Evolutionary conservation across 75 land plant genomes (phyloP).

Genomic region (Picea sitchensis): DNA sequence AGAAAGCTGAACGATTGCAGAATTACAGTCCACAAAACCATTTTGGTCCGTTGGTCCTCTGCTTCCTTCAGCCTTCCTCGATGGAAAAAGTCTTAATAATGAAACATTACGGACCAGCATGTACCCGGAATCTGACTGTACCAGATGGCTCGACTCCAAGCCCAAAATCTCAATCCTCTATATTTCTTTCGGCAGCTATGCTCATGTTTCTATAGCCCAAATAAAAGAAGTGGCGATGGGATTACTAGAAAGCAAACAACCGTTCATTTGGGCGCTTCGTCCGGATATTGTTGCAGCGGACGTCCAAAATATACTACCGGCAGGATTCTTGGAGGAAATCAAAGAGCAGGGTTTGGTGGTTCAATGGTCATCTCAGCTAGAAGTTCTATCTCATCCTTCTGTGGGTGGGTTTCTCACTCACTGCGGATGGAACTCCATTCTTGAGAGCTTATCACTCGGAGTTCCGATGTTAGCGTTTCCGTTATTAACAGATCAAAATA

Average conservation of each 20-base stretch:
- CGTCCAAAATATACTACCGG: slow-evolving; percentile 26
- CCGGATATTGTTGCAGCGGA: slow-evolving; percentile 34
- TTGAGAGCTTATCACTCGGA: slow-evolving; percentile 49
- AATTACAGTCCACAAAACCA: background rate
- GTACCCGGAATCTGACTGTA: slow-evolving; percentile 46
- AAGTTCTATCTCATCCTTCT: slow-evolving; percentile 39
- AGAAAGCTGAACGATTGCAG: slow-evolving; percentile 26
- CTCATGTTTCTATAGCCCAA: slow-evolving; percentile 21
- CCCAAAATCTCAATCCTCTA: slow-evolving; percentile 42
- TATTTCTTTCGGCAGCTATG: slow-evolving; percentile 54
- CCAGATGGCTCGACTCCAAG: slow-evolving; percentile 37
- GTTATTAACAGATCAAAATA: slow-evolving; percentile 39
- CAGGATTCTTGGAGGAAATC: slow-evolving; percentile 27
- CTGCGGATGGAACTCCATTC: slow-evolving; percentile 65
- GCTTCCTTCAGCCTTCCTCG: slow-evolving; percentile 25
- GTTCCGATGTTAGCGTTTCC: slow-evolving; percentile 58
- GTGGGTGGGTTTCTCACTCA: slow-evolving; percentile 57
- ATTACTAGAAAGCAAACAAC: slow-evolving; percentile 22
- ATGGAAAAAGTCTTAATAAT: background rate
- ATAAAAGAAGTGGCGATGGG: slow-evolving; percentile 39
- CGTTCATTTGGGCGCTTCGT: slow-evolving; percentile 55
- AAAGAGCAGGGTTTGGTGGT: slow-evolving; percentile 36
- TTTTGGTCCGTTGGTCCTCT: slow-evolving; percentile 42
- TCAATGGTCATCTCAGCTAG: slow-evolving; percentile 41
- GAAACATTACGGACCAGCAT: slow-evolving; percentile 18